Conservation (phyloP, 176 grass and related monocot genomes). For the Eragrostis curvula region DNA sequence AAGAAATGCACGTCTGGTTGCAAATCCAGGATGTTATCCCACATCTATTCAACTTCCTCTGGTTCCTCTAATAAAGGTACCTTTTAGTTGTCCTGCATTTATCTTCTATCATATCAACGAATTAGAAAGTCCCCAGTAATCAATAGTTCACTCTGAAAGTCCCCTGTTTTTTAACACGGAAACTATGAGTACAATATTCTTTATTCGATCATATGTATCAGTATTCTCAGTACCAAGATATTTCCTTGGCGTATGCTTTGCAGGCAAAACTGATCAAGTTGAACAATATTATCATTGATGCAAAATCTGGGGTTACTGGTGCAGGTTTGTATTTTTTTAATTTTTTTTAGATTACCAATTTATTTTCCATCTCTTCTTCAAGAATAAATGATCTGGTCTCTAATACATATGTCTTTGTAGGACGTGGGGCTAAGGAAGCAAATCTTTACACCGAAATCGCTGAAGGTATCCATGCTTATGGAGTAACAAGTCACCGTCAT, state of each 20-base stretch:
- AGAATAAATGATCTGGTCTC: slow-evolving; percentile 6
- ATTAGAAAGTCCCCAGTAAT: background rate
- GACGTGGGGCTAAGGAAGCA: slow-evolving; percentile 97
- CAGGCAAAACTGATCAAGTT: slow-evolving; percentile 79
- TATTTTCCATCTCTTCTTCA: background rate
- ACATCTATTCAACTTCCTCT: slow-evolving; percentile 97
- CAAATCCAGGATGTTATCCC: slow-evolving; percentile 98
- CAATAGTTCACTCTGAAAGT: background rate
- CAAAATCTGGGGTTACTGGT: slow-evolving; percentile 95
- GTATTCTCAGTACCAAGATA: slow-evolving; percentile 17
- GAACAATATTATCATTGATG: slow-evolving; percentile 95
- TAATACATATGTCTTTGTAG: slow-evolving; percentile 47
- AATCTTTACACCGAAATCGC: slow-evolving; percentile 98
- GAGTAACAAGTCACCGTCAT: slow-evolving; percentile 88
- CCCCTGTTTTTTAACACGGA: background rate
- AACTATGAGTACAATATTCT: background rate
- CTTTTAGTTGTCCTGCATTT: slow-evolving; percentile 1
- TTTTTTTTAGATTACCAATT: slow-evolving; percentile 1
- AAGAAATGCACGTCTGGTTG: slow-evolving; percentile 75
- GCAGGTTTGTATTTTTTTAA: slow-evolving; percentile 61
- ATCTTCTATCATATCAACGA: background rate
- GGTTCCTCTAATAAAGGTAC: slow-evolving; percentile 87
- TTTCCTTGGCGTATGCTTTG: slow-evolving; percentile 36
- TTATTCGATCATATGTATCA: background rate
- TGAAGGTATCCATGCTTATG: slow-evolving; percentile 95